Evolutionary conservation across 805 yeast genomes (phyloP).

Genomic region (Suhomyces tanzawaensis): DNA sequence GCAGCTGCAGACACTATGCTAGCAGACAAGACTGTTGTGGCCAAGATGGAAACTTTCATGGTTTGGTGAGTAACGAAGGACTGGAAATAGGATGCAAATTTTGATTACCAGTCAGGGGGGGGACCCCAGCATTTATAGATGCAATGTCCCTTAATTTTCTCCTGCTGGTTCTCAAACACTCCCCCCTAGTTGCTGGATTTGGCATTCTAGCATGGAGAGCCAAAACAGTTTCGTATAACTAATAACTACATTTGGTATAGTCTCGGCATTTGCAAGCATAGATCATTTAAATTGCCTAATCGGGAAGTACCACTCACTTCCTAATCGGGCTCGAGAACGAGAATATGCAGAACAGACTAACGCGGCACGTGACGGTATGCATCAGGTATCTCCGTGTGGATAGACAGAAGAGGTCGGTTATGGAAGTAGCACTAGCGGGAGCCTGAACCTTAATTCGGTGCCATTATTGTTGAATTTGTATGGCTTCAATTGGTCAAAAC

Average conservation of each 20-base stretch:
- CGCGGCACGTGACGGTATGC: background rate
- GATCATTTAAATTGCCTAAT: slow-evolving; percentile 2
- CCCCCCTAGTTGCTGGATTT: too few species aligned
- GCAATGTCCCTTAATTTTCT: too few species aligned
- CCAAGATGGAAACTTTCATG: slow-evolving; percentile 9
- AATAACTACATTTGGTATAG: background rate
- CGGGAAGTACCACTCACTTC: background rate
- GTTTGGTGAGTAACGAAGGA: slow-evolving; percentile 2
- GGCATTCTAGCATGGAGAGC: background rate
- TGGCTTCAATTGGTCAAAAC: slow-evolving; percentile 4
- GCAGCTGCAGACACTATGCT: slow-evolving; percentile 4
- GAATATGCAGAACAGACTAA: background rate
- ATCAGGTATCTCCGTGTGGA: too few species aligned
- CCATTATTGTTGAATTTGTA: slow-evolving; percentile 26
- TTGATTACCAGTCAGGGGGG: too few species aligned
- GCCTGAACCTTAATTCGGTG: slow-evolving; percentile 26
- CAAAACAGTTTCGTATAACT: background rate
- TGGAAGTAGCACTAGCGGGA: slow-evolving; percentile 21
- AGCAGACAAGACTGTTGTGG: slow-evolving; percentile 5
- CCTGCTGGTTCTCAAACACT: too few species aligned
- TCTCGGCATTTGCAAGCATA: background rate
- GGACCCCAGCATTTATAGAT: too few species aligned
- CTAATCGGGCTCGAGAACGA: background rate
- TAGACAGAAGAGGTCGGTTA: too few species aligned
- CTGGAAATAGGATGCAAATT: too few species aligned